Evolutionary conservation across 1,284 basidiomycete genomes (phyloP).

Genomic region (Ganoderma meredithae): DNA sequence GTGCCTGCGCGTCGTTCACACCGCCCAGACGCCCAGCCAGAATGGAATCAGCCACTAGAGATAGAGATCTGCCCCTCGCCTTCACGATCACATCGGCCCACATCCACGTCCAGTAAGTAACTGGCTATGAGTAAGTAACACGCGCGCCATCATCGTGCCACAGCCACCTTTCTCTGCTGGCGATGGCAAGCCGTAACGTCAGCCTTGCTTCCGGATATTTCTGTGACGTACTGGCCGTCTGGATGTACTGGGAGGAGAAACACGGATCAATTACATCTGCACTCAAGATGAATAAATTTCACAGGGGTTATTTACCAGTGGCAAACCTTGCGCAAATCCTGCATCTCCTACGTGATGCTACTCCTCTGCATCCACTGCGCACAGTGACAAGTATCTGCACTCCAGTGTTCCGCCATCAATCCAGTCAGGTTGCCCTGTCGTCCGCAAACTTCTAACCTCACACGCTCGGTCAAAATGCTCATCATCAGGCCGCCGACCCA

Average conservation of each 20-base stretch:
- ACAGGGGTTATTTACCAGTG: neutral
- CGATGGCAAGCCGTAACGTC: neutral
- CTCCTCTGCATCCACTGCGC: too few species aligned
- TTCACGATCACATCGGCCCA: neutral
- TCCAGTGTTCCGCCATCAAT: too few species aligned
- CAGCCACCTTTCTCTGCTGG: neutral
- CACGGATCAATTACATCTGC: neutral
- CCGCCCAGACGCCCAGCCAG: neutral
- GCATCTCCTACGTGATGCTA: too few species aligned
- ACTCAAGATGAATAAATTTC: neutral
- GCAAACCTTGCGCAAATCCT: too few species aligned
- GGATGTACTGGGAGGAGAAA: neutral
- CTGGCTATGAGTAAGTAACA: too few species aligned
- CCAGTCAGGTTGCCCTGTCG: too few species aligned
- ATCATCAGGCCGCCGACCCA: too few species aligned
- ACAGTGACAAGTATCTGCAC: too few species aligned
- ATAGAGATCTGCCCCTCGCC: neutral
- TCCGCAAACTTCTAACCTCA: too few species aligned
- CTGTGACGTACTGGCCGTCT: neutral
- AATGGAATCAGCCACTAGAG: constrained; percentile 1
- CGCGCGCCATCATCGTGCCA: too few species aligned
- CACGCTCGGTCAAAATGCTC: too few species aligned
- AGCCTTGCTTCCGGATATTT: neutral
- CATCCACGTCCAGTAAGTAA: too few species aligned
- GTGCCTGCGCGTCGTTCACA: constrained; percentile 7